phyloP scores from a whole-genome alignment of 345 rosid genomes.

The Geranium rotundifolium region DNA sequence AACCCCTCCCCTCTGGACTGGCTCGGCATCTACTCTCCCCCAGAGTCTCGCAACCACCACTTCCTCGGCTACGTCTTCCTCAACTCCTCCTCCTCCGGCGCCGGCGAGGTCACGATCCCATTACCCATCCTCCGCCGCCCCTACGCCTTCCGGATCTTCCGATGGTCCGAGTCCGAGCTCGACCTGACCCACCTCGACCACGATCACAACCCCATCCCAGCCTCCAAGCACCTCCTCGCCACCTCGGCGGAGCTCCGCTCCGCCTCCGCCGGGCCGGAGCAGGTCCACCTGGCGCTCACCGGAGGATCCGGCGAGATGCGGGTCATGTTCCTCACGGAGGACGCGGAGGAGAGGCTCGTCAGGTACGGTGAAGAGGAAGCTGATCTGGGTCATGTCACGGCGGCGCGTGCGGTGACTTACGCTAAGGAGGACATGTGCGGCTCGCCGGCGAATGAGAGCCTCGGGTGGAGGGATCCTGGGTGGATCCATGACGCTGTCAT shows the following conservation, averaged over 20 bases:
- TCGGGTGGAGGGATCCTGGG: slow-evolving; percentile 94
- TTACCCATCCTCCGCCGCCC: slow-evolving; percentile 60
- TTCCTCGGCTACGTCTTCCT: slow-evolving; percentile 82
- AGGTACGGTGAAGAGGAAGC: slow-evolving; percentile 55
- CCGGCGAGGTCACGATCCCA: slow-evolving; percentile 63
- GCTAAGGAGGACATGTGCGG: slow-evolving; percentile 74
- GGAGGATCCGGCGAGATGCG: slow-evolving; percentile 62
- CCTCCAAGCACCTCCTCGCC: slow-evolving; percentile 44
- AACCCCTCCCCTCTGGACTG: slow-evolving; percentile 78
- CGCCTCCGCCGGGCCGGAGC: slow-evolving; percentile 47
- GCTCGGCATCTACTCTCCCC: slow-evolving; percentile 84
- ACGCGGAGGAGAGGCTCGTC: slow-evolving; percentile 43
- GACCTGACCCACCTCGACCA: slow-evolving; percentile 49
- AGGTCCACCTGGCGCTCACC: slow-evolving; percentile 64
- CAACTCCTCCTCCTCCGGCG: slow-evolving; percentile 52
- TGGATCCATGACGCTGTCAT: slow-evolving; percentile 70
- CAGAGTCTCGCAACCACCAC: slow-evolving; percentile 50
- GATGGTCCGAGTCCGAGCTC: slow-evolving; percentile 59
- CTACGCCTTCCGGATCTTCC: slow-evolving; percentile 89
- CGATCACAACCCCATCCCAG: slow-evolving; percentile 78
- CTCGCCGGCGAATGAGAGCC: slow-evolving; percentile 60
- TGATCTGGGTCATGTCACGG: slow-evolving; percentile 15
- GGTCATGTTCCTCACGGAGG: slow-evolving; percentile 73
- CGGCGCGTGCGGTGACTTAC: slow-evolving; percentile 56
- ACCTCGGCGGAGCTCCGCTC: slow-evolving; percentile 37